Base-by-base conservation (phyloP, 768 basidiomycete genomes). In the Fibroporia radiculosa region DNA sequence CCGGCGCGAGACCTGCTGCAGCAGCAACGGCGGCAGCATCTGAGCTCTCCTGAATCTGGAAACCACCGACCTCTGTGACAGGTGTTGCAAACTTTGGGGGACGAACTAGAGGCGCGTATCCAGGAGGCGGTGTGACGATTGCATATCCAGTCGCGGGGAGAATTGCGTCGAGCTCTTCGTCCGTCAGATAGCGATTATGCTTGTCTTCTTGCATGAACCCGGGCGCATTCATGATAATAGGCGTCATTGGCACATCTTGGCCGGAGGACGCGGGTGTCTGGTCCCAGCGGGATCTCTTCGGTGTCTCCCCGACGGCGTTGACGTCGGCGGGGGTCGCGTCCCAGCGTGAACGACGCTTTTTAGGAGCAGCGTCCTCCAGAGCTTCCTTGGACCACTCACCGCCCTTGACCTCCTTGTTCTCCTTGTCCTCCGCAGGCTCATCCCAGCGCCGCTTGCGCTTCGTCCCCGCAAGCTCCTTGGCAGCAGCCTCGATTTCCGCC, bases 281-380 rank as follows among this genome's bases (percentile, higher is more conserved):
- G 63, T 99, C 96, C 96, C 95, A 99, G 40, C 93, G 80, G 23
- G 93, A 97, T 40, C 84, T 83, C 62, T 93, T 93, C 23, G 88
- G 86, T 14, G 84, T 79, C 53, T 89, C 82, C 31, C 71, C 67
- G 6, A 69, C 61, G 28, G 66, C 62, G 26, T 59, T 51, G 44
- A 70, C 74, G 45, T 91, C 90, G 3, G 83, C 77, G 10, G 93
- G 92, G 0, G 92, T 80, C 42, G 92, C 91, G 63, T 98, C 95
- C 95, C 95, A 97, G 39, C 95, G 77, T 45, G 93, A 97, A 53
- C 91, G 82, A 48, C 90, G 84, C 66, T 95, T 95, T 67, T 89
- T 93, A 34, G 89, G 81, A 19, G 82, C 81, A 45, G 83, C 78
- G 22, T 72, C 74, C 42, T 87, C 87, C 23, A 80, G 62, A 43